A percentile compares a stretch with the other conserved stretches of the same genome.
Evolutionary conservation across 2,329 filamentous ascomycete genomes (phyloP).

Genomic region (Aspergillus bombycis): DNA sequence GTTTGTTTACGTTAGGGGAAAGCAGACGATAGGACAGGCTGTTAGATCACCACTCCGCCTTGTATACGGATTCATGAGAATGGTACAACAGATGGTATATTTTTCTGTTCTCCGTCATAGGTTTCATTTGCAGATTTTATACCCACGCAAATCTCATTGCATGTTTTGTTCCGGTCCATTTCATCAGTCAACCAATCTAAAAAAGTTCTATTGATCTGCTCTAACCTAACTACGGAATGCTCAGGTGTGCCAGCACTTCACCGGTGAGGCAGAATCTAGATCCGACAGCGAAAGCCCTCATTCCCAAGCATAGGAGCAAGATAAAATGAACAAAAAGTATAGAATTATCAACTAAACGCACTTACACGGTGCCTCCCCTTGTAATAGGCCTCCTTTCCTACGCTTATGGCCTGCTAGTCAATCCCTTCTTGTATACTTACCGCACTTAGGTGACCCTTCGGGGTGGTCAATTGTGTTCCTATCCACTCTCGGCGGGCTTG

Average conservation of each 20-base stretch:
- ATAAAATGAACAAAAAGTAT: neutral
- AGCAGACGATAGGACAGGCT: neutral
- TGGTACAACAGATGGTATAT: neutral
- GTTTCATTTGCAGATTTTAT: slow-evolving; percentile 5
- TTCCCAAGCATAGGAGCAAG: neutral
- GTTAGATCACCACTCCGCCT: neutral
- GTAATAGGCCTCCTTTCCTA: neutral
- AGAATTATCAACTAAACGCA: neutral
- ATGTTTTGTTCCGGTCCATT: neutral
- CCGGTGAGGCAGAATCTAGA: neutral
- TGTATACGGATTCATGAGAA: neutral
- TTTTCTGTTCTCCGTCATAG: neutral
- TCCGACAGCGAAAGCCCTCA: too few species aligned
- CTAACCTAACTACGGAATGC: neutral
- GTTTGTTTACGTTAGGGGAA: neutral
- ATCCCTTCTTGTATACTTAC: too few species aligned
- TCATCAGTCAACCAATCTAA: neutral
- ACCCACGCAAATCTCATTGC: slow-evolving; percentile 4
- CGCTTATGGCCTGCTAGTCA: too few species aligned
- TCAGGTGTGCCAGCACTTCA: neutral
- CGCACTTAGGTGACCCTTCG: too few species aligned
- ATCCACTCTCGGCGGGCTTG: too few species aligned
- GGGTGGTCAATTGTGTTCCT: neutral
- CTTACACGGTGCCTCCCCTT: neutral
- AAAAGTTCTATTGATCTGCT: neutral